Percentiles rank a stretch among this genome's conserved stretches.
phyloP scores from a whole-genome alignment of 1,284 basidiomycete species.

The Thecaphora frezii region DNA sequence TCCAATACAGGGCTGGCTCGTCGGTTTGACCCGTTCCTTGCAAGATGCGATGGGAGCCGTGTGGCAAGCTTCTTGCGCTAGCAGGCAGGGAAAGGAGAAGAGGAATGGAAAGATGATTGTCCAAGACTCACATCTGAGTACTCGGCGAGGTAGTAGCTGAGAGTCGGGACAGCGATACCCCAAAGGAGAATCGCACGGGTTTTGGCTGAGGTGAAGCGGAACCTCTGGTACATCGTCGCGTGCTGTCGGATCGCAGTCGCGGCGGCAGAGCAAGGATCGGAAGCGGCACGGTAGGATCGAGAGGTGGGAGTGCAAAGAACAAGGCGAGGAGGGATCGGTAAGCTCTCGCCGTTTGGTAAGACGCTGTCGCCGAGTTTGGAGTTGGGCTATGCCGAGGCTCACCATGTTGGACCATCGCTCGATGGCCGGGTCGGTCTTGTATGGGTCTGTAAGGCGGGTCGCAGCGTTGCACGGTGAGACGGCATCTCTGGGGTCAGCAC shows the following conservation, averaged over 20 bases:
- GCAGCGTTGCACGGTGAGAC: too few relatives aligned
- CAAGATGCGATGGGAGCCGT: too few relatives aligned
- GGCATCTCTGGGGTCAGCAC: too few relatives aligned
- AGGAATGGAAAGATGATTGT: not conserved
- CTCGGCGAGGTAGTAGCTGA: constrained; percentile 34
- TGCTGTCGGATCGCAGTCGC: constrained; percentile 22
- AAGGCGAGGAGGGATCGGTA: too few relatives aligned
- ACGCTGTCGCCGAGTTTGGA: too few relatives aligned
- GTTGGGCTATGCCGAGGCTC: not conserved
- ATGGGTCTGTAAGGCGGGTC: constrained; percentile 43
- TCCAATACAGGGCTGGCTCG: too few relatives aligned
- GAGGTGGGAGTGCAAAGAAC: too few relatives aligned
- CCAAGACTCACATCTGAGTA: constrained; percentile 43
- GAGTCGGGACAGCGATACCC: constrained; percentile 40
- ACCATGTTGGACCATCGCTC: constrained; percentile 55
- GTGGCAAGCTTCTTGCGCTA: too few relatives aligned
- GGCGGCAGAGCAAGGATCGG: not conserved
- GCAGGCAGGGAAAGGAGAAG: too few relatives aligned
- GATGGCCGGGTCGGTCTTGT: constrained; percentile 53
- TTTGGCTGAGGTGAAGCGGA: constrained; percentile 46
- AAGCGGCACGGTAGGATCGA: not conserved
- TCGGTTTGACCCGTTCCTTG: too few relatives aligned
- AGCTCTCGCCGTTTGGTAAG: too few relatives aligned
- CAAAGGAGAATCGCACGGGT: constrained; percentile 35
- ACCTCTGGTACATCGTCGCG: constrained; percentile 55